Evolutionary conservation across 1,284 basidiomycete genomes (phyloP), one percentile per base, ranked within the genome.

Genomic region (Sparassis latifolia): DNA sequence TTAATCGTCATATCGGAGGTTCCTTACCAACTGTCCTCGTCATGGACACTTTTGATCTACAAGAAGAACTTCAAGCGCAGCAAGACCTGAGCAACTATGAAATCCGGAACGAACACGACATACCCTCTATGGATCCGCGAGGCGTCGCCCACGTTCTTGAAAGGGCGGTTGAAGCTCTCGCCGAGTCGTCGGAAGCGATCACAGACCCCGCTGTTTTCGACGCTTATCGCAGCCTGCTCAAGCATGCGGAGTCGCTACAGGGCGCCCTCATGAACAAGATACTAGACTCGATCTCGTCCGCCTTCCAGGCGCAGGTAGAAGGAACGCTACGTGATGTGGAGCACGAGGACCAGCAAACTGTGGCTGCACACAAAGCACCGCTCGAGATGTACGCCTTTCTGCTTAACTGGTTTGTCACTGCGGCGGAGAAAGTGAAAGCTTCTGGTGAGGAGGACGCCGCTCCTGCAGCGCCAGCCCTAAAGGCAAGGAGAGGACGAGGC

Each of bases 371-470:
- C 69, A 86, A 86, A 63, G 62, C 66, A 1, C 80, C 90, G 0
- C 72, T 97, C 45, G 94, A 97, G 66, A 84, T 88, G 74, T 96
- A 91, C 66, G 87, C 86, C 3, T 97, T 96, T 64, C 71, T 96
- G 27, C 67, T 96, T 5, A 76, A 85, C 56, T 96, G 92, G 92
- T 92, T 92, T 62, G 85, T 90, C 27, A 69, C 71, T 12, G 82
- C 81, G 0, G 86, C 84, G 1, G 91, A 95, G 67, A 86, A 84
- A 56, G 79, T 85, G 49, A 85, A 84, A 48, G 70, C 72, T 3
- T 69, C 74, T 3, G 77, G 74, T 2, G 76, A 76, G 5, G 78
- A 77, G 9, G 81, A 80, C n/a, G 72, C 61, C 4, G 70, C 72
- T 2, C 74, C 75, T 2, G 61, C 57, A 0, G 59, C 63, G 2